phyloP scores from a whole-genome alignment of 1,284 basidiomycete species.

The Fomitopsis schrenkii region DNA sequence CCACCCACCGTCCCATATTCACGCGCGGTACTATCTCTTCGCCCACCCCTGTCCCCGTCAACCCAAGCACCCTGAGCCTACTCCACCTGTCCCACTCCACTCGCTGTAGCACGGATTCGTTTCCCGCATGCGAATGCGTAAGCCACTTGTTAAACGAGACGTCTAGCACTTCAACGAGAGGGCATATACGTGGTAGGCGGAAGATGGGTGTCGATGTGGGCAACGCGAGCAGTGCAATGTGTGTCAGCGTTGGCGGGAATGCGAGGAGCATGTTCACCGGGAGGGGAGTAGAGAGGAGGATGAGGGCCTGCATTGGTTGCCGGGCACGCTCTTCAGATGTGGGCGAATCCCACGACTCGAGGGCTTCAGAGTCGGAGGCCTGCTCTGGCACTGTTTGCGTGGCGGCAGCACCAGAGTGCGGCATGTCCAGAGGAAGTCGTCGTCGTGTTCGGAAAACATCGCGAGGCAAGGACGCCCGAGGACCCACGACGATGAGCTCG shows the following conservation, averaged over 20 bases:
- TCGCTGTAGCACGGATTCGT: constrained; percentile 38
- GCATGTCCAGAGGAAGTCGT: constrained; percentile 20
- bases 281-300: constrained; percentile 30
- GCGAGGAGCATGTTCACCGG: constrained; percentile 35
- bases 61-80: constrained; percentile 46
- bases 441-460: constrained; percentile 33
- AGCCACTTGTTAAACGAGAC: constrained; percentile 69
- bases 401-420: neutral
- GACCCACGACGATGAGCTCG: constrained; percentile 60
- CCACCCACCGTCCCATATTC: constrained; percentile 60
- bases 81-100: constrained; percentile 54
- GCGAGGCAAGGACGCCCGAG: constrained; percentile 38
- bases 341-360: constrained; percentile 22
- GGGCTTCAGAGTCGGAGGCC: constrained; percentile 4
- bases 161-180: constrained; percentile 57
- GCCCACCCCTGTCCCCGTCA: constrained; percentile 46
- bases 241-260: constrained; percentile 56
- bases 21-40: constrained; percentile 37
- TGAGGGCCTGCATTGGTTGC: constrained; percentile 25
- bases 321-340: constrained; percentile 12
- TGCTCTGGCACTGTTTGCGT: neutral
- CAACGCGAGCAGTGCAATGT: constrained; percentile 50
- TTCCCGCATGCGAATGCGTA: constrained; percentile 19
- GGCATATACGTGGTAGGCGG: constrained; percentile 55
- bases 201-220: constrained; percentile 42